Evolutionary conservation across 345 rosid species (phyloP).

Genomic region (Punica granatum): DNA sequence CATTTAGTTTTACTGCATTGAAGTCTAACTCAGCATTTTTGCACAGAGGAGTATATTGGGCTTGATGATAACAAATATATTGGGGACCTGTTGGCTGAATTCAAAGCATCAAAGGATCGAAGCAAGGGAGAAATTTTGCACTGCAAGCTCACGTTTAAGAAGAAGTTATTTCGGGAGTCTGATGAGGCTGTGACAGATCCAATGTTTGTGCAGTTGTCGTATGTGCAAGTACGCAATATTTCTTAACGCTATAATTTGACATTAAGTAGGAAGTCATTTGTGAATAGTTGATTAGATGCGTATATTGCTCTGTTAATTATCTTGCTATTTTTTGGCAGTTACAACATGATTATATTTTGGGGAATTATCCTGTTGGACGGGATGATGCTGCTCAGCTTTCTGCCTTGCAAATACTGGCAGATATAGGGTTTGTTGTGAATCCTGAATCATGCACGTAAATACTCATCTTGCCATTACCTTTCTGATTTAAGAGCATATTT

Average conservation of each 20-base stretch:
- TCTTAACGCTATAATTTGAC: conserved; percentile 1
- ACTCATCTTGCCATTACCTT: conserved; percentile 6
- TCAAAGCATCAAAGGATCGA: conserved; percentile 87
- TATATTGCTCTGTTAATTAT: conserved; percentile 9
- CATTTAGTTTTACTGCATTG: conserved; percentile 4
- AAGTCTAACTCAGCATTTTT: conserved; percentile 6
- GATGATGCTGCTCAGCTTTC: conserved; percentile 97
- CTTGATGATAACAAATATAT: conserved; percentile 95
- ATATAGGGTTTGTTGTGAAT: conserved; percentile 73
- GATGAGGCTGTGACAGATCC: conserved; percentile 94
- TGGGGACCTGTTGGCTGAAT: conserved; percentile 86
- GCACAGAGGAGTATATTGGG: conserved; percentile 86
- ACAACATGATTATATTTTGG: conserved; percentile 94
- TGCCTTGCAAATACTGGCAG: conserved; percentile 91
- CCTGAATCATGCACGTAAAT: conserved; percentile 93
- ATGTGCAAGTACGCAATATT: conserved; percentile 72
- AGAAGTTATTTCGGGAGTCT: conserved; percentile 89
- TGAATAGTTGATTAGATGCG: background rate
- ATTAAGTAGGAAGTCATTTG: background rate
- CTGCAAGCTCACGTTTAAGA: conserved; percentile 80
- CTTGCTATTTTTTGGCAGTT: conserved; percentile 41
- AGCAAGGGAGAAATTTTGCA: conserved; percentile 97
- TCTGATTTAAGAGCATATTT: background rate
- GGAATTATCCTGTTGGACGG: conserved; percentile 98
- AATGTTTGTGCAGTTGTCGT: conserved; percentile 91